Conservation (phyloP, 805 yeast genomes). For the Saccharomycopsis amapae region DNA sequence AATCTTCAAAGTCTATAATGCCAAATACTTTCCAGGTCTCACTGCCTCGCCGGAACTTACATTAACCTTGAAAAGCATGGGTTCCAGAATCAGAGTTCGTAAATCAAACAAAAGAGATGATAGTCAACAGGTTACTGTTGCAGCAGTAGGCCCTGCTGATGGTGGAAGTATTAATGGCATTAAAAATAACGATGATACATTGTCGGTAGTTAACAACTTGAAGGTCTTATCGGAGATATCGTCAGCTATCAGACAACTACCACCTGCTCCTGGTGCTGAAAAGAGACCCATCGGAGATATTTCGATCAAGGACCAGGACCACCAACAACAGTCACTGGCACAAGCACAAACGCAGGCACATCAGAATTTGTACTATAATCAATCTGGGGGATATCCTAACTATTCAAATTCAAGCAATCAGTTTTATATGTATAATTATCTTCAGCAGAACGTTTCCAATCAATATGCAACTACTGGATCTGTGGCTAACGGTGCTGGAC, state of each 20-base stretch:
- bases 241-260: slow-evolving; percentile 8
- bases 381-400: background rate
- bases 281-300: background rate
- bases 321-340: too few species aligned
- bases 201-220: slow-evolving; percentile 9
- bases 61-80: slow-evolving; percentile 11
- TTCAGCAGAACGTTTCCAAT: too few species aligned
- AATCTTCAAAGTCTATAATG: slow-evolving; percentile 13
- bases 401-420: background rate
- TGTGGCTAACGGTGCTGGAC: background rate
- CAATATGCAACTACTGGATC: background rate
- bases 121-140: too few species aligned
- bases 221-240: slow-evolving; percentile 16
- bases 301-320: background rate
- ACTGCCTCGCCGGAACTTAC: slow-evolving; percentile 12
- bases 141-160: too few species aligned
- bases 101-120: slow-evolving; percentile 1
- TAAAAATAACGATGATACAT: slow-evolving; percentile 1
- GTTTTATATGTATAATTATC: background rate
- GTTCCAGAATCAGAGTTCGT: slow-evolving; percentile 17
- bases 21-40: slow-evolving; percentile 18
- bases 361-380: too few species aligned
- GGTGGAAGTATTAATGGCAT: background rate
- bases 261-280: background rate
- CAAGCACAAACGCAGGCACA: too few species aligned